Percentiles rank a stretch among this genome's conserved stretches.
Conservation (phyloP, 2,329 filamentous ascomycete genomes). For the Beauveria sp. region DNA sequence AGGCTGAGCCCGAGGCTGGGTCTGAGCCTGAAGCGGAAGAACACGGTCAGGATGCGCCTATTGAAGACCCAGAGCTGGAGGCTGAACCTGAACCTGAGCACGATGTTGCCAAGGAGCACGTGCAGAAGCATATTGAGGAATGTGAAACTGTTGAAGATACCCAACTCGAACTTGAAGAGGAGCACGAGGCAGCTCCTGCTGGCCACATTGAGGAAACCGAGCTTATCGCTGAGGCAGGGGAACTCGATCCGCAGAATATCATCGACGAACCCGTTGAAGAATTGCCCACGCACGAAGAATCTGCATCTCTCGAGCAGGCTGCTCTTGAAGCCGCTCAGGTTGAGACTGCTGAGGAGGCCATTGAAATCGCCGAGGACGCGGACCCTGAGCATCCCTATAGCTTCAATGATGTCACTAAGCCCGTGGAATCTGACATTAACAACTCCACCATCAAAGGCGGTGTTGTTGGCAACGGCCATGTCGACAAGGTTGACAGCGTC, state of each 20-base stretch:
- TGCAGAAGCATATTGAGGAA: slow-evolving; percentile 15
- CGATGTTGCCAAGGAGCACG: background rate
- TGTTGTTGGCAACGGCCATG: background rate
- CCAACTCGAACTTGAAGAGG: slow-evolving; percentile 3
- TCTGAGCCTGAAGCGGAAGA: background rate
- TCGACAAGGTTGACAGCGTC: background rate
- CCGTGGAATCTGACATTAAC: background rate
- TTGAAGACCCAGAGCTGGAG: background rate
- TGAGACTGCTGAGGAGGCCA: slow-evolving; percentile 11
- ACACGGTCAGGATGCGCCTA: background rate
- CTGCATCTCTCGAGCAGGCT: slow-evolving; percentile 5
- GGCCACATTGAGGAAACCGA: slow-evolving; percentile 9
- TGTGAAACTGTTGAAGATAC: slow-evolving; percentile 12
- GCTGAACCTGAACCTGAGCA: slow-evolving; percentile 2
- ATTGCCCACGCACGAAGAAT: background rate
- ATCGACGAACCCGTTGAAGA: background rate
- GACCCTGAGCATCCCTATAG: background rate
- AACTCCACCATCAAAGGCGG: background rate
- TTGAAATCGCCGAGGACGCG: slow-evolving; percentile 9
- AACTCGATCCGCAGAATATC: background rate
- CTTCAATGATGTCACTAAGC: background rate
- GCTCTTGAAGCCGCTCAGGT: slow-evolving; percentile 13
- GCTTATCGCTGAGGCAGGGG: background rate
- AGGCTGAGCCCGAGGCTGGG: slow-evolving; percentile 3
- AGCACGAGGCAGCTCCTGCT: slow-evolving; percentile 2